A percentile compares a stretch with the other conserved stretches of the same genome.
Evolutionary conservation across 2,329 filamentous ascomycete genomes (phyloP).

Genomic region (Hymenoscyphus fructigenus): DNA sequence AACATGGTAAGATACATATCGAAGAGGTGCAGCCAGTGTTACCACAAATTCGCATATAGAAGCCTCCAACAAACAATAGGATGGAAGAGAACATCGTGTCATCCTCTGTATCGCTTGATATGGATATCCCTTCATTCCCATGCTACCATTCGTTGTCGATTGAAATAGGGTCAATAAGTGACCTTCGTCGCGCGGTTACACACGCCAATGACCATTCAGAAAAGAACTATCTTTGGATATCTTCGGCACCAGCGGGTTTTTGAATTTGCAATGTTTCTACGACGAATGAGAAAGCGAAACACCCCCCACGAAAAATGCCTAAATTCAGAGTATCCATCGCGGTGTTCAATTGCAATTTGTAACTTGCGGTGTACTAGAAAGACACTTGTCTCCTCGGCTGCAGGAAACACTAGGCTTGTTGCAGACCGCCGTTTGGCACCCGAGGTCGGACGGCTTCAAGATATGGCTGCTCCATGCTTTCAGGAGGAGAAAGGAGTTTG

Average conservation of each 20-base stretch:
- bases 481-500: not conserved
- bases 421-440: conserved; percentile 3
- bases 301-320: not conserved
- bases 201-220: not conserved
- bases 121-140: not conserved
- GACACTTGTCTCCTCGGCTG: conserved; percentile 1
- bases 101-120: not conserved
- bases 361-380: not conserved
- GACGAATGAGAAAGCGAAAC: not conserved
- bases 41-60: not conserved
- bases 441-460: conserved; percentile 5
- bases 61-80: not conserved
- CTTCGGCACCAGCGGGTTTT: not conserved
- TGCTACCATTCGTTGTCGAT: not conserved
- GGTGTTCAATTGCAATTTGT: not conserved
- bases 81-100: conserved; percentile 1
- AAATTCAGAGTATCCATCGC: too few relatives aligned
- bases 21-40: not conserved
- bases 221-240: not conserved
- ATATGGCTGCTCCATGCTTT: not conserved
- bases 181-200: not conserved
- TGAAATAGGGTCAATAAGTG: not conserved
- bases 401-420: not conserved
- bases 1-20: not conserved
- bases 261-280: not conserved